phyloP scores from a whole-genome alignment of 1,284 basidiomycete species.

The Dichomitus squalens region DNA sequence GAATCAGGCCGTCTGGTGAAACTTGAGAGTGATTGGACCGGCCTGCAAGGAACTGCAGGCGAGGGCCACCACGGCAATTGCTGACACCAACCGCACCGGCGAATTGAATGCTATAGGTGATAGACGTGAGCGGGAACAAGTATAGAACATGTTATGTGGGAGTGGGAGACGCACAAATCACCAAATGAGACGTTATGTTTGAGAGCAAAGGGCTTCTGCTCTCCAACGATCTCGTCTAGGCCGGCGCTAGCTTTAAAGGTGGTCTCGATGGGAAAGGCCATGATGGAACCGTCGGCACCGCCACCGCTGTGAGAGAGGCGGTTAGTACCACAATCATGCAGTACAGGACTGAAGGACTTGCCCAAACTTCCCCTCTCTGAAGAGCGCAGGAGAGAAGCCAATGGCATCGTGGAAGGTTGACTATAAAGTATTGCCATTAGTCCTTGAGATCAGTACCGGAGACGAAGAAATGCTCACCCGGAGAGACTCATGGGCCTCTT shows the following conservation, averaged over 20 bases:
- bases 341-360: neutral
- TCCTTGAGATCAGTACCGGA: too few relatives aligned
- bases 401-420: conserved; percentile 28
- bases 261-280: conserved; percentile 30
- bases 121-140: neutral
- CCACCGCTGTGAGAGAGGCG: neutral
- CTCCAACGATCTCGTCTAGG: conserved; percentile 32
- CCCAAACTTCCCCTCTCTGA: conserved; percentile 24
- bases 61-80: conserved; percentile 34
- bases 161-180: conserved; percentile 31
- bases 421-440: conserved; percentile 1
- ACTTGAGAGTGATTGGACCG: conserved; percentile 23
- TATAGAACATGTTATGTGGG: too few relatives aligned
- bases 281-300: conserved; percentile 30
- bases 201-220: conserved; percentile 29
- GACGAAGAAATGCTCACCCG: conserved; percentile 4
- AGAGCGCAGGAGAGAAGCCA: conserved; percentile 25
- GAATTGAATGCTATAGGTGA: conserved; percentile 29
- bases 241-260: conserved; percentile 30
- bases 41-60: conserved; percentile 32
- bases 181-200: too few relatives aligned
- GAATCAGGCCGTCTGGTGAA: conserved; percentile 30
- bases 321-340: neutral
- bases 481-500: conserved; percentile 30
- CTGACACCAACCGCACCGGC: conserved; percentile 32